Conservation (phyloP, 2,329 filamentous ascomycete species). For the Claviceps sp. region DNA sequence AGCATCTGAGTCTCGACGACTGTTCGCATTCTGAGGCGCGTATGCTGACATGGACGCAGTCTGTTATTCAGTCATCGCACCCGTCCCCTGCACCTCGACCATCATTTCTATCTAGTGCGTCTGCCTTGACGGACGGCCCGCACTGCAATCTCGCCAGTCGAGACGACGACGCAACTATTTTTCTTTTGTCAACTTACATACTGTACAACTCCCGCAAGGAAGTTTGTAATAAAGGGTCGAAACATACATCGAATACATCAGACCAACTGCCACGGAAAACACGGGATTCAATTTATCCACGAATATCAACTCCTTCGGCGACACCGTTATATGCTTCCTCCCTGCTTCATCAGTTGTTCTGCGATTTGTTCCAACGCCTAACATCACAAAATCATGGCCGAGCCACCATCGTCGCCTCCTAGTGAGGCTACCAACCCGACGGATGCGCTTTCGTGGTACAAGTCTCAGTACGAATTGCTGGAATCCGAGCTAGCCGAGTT, state of each 20-base stretch:
- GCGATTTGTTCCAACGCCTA: not conserved
- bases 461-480: slow-evolving; percentile 84
- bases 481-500: slow-evolving; percentile 89
- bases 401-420: slow-evolving; percentile 50
- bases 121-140: not conserved
- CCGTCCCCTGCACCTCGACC: too few relatives aligned
- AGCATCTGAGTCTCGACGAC: not conserved
- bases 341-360: not conserved
- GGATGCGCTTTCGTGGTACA: slow-evolving; percentile 86
- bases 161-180: not conserved
- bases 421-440: slow-evolving; percentile 42
- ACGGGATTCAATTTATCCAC: not conserved
- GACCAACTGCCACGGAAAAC: not conserved
- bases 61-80: not conserved
- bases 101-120: not conserved
- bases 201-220: not conserved
- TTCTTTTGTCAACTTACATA: slow-evolving; percentile 3
- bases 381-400: slow-evolving; percentile 29
- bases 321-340: not conserved
- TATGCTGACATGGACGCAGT: not conserved
- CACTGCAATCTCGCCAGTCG: not conserved
- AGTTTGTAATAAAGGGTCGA: not conserved
- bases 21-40: not conserved
- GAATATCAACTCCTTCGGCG: not conserved
- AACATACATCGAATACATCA: not conserved